A percentile compares a stretch with the other conserved stretches of the same genome.
These are phyloP conservation scores for Purpureocillium lavendulum DNA, from an alignment of 2,329 filamentous ascomycete genomes.

Conservation along the genomic window DNA sequence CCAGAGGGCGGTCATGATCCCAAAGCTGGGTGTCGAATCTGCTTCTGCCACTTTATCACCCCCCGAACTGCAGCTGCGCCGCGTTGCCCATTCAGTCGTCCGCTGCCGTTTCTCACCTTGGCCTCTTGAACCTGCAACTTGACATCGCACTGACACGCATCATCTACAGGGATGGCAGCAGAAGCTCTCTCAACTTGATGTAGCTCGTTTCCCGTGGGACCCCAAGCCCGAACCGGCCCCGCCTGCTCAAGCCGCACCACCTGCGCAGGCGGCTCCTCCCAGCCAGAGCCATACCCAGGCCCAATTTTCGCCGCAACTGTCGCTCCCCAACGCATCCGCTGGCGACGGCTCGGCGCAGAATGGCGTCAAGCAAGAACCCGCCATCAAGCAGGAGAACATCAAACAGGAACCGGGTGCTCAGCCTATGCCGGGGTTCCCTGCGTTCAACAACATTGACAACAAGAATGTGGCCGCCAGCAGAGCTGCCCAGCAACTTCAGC, in stretches of 20 bases:
- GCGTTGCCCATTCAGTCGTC: too few species aligned
- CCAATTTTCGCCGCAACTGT: constrained; percentile 22
- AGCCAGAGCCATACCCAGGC: constrained; percentile 19
- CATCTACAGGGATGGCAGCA: constrained; percentile 76
- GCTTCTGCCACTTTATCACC: too few species aligned
- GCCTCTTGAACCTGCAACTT: too few species aligned
- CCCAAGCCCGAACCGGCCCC: constrained; percentile 61
- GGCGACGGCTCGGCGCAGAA: constrained; percentile 20
- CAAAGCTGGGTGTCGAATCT: too few species aligned
- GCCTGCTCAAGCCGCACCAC: constrained; percentile 24
- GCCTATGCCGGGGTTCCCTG: constrained; percentile 22
- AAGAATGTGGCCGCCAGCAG: constrained; percentile 41
- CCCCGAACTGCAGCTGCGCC: too few species aligned
- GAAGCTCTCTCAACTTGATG: constrained; percentile 75
- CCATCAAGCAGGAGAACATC: constrained; percentile 36
- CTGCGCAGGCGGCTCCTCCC: constrained; percentile 11
- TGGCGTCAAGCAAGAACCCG: constrained; percentile 34
- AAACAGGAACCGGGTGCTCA: constrained; percentile 35
- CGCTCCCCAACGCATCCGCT: constrained; percentile 20
- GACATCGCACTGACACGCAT: too few species aligned
- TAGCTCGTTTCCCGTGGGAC: constrained; percentile 93
- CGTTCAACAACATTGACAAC: constrained; percentile 22
- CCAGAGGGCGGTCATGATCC: too few species aligned
- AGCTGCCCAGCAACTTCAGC: constrained; percentile 47
- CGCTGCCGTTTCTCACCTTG: too few species aligned